phyloP scores from a whole-genome alignment of 192 early-diverging fungal genomes.

The Gamsiella multidivaricata region DNA sequence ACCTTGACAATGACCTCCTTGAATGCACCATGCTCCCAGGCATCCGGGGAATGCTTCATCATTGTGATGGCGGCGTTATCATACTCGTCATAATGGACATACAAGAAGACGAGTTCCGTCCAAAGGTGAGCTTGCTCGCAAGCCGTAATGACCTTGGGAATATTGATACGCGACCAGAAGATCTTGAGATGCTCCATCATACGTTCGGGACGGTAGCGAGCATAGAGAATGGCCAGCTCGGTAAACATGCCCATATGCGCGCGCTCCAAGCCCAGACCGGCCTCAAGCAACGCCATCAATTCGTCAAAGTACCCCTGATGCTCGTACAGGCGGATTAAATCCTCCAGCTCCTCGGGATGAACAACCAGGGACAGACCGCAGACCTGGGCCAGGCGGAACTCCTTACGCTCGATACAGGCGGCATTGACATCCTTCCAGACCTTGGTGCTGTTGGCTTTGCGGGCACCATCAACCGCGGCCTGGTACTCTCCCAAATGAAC shows the following conservation, averaged over 20 bases:
- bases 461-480: conserved; percentile 96
- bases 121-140: conserved; percentile 95
- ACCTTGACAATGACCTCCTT: conserved; percentile 99
- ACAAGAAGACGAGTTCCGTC: conserved; percentile 98
- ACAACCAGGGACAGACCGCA: conserved; percentile 97
- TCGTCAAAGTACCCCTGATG: conserved; percentile 90
- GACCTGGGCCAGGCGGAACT: conserved; percentile 98
- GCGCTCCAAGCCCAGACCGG: conserved; percentile 94
- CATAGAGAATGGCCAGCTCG: conserved; percentile 96
- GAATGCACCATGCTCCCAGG: conserved; percentile 97
- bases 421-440: conserved; percentile 99
- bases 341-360: conserved; percentile 96
- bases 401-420: conserved; percentile 92
- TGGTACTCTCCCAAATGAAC: conserved; percentile 96
- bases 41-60: conserved; percentile 94
- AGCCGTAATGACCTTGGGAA: conserved; percentile 97
- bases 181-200: conserved; percentile 98
- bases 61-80: conserved; percentile 97
- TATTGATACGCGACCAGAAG: conserved; percentile 98
- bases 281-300: conserved; percentile 90
- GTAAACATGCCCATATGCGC: conserved; percentile 99
- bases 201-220: conserved; percentile 93
- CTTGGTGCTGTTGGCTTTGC: conserved; percentile 98
- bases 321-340: conserved; percentile 90
- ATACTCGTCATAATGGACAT: conserved; percentile 98